Evolutionary conservation across 352 stramenopile species (phyloP).

Genomic region (Discostella stelligera): DNA sequence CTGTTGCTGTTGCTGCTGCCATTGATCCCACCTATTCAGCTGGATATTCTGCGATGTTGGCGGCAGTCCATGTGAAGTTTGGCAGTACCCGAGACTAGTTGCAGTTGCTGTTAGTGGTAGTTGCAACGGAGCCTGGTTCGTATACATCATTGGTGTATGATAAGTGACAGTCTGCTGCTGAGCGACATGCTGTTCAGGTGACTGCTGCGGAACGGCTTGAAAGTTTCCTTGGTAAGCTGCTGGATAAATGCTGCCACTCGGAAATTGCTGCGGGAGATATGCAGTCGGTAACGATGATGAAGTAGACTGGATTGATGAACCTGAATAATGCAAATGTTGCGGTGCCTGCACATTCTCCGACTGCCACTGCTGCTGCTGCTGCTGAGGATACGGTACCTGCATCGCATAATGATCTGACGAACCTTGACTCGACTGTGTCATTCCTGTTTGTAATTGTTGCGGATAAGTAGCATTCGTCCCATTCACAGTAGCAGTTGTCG

Average conservation of each 20-base stretch:
- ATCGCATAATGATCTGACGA: no score
- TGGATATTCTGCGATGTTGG: neutral
- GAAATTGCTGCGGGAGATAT: slow-evolving; percentile 5
- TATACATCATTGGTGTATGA: no score
- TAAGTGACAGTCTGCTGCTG: no score
- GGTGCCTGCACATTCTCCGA: neutral
- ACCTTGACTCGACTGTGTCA: no score
- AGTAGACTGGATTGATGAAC: no score
- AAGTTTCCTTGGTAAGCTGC: neutral
- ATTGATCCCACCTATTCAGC: neutral
- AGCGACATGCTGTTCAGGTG: neutral
- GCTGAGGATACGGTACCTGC: neutral
- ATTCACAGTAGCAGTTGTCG: neutral
- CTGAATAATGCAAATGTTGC: neutral
- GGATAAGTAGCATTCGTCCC: neutral
- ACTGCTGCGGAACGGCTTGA: neutral
- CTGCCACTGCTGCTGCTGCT: neutral
- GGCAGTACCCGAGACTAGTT: no score
- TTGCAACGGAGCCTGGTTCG: neutral
- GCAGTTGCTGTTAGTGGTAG: neutral
- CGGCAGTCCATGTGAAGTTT: no score
- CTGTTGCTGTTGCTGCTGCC: slow-evolving; percentile 7
- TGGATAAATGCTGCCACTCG: neutral
- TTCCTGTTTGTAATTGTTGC: neutral
- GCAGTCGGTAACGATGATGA: no score